phyloP scores from a whole-genome alignment of 1,284 basidiomycete species.

The Trichosporon sp. region DNA sequence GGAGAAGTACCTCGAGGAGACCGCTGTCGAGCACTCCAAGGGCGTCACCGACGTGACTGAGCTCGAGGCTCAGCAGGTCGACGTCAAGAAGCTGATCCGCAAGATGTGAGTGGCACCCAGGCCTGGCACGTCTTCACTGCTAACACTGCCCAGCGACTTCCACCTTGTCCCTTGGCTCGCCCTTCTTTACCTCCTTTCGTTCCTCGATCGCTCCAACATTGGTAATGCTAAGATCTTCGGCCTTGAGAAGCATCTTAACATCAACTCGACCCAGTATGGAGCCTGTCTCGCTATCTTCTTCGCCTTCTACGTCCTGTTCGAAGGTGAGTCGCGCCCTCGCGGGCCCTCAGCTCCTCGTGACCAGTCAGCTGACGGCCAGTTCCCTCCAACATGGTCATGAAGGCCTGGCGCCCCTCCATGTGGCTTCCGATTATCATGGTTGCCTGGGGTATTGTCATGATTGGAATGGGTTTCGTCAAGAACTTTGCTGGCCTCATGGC shows the following conservation, averaged over 20 bases:
- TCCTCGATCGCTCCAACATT: conserved; percentile 68
- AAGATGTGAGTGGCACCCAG: conserved; percentile 2
- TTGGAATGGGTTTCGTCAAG: conserved; percentile 43
- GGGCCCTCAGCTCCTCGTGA: neutral
- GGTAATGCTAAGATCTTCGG: conserved; percentile 53
- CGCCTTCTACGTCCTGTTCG: conserved; percentile 65
- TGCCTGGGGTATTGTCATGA: conserved; percentile 48
- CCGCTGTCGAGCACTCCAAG: neutral
- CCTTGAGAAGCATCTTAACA: conserved; percentile 24
- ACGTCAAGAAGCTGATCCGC: conserved; percentile 7
- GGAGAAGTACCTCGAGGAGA: conserved; percentile 3
- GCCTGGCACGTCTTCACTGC: neutral
- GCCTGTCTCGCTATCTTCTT: conserved; percentile 53
- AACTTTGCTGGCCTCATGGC: conserved; percentile 43
- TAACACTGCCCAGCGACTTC: conserved; percentile 17
- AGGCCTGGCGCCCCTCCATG: conserved; percentile 28
- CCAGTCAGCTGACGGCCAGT: conserved; percentile 48
- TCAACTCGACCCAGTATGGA: conserved; percentile 29
- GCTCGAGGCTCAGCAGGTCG: conserved; percentile 10
- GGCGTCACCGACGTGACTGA: conserved; percentile 1
- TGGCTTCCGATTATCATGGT: conserved; percentile 33
- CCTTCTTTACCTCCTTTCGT: conserved; percentile 66
- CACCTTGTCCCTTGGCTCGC: conserved; percentile 27
- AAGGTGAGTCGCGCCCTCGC: neutral
- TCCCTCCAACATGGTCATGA: conserved; percentile 59